Evolutionary conservation across 2,329 filamentous ascomycete species (phyloP), one percentile per base, ranked within the genome.

Genomic region (Cordyceps cateniannulata): DNA sequence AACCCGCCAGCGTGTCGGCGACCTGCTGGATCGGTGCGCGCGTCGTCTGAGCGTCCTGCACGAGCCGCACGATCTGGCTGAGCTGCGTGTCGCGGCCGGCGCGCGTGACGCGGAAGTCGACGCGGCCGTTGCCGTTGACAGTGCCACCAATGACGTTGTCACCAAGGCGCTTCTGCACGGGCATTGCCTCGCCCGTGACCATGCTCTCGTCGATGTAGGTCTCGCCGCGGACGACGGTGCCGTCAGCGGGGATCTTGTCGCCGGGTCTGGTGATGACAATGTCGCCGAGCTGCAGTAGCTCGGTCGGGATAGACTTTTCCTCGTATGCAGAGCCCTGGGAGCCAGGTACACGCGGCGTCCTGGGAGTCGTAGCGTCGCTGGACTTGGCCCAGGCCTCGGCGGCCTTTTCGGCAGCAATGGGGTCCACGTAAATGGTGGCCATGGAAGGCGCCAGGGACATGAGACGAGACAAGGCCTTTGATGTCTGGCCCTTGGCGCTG

Each of bases 391-490:
- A 96, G 14, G 79, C 81, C 71, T 97, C 93, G 0, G 91, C 90
- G 27, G 89, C 86, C 74, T 97, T 98, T 65, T 95, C 90, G 3
- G 90, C 93, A 20, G 93, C 93, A 66, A 97, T 96, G 0, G 95
- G 91, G 71, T 99, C 93, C 5, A 87, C 86, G 69, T 98, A 99
- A 65, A 99, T 98, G 5, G 92, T 96, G 2, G 95, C 92, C 90
- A 96, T 98, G 1, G 93, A 96, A 1, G 95, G 95, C 27, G 95
- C 91, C 52, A 99, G 80, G 18, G 91, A 97, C 95, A 99, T 99
- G 38, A 99, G 84, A 25, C 88, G 85, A 8, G 93, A 98, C 3
- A 99, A 82, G 0, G 95, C 95, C 71, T 91, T 95, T 5, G 93
- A 97, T 0, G 95, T 99, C 75, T 98, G 91, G 0, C 95, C 95